Base-by-base conservation (phyloP, 225 moss, liverwort and hornwort species). In the Takakia lepidozioides region DNA sequence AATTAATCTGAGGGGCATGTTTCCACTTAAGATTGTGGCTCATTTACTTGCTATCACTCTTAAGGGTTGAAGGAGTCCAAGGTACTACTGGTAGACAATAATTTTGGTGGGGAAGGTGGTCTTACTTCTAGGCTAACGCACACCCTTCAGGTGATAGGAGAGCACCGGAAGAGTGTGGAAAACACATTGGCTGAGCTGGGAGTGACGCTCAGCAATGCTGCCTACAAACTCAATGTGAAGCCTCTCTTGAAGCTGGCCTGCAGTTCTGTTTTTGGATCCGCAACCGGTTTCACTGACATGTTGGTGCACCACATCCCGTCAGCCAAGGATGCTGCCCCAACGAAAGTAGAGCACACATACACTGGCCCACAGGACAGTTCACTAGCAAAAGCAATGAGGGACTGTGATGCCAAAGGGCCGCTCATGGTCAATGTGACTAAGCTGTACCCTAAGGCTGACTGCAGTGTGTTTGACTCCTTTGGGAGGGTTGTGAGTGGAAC, bases 281-380 rank as follows among this genome's bases (percentile, higher is more conserved):
- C 87, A 11, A 68, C 87, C 39, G 98, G 91, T 37, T 91, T 98
- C 44, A 66, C 98, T n/a, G 98, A 91, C 64, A 98, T 98, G 91
- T 61, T 98, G 57, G 98, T 98, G 28, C 83, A 85, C 19, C 98
- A 98, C 52, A 85, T 87, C 38, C 91, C 91, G 0, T 85, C 87
- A 19, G 91, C 98, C 20, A 98, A 87, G 50, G 85, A 85, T 19
- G 87, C 85, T 27, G 85, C 98, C n/a, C 49, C 58, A n/a, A 74
- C 77, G 9, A 85, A 67, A 62, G 74, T 91, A 18, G 98, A 91
- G 69, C 91, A 91, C 25, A 98, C 85, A 1, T 98, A 91, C 25
- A 91, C 85, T 10, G 98, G 98, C 27, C 65, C 81, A 54, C 98
- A 87, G 46, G 85, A 91, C 52, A 69, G 73, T 14, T 52, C 74